Evolutionary conservation across 106 monocot species (phyloP), one percentile per base, ranked within the genome.

Genomic region (Allium cepa): DNA sequence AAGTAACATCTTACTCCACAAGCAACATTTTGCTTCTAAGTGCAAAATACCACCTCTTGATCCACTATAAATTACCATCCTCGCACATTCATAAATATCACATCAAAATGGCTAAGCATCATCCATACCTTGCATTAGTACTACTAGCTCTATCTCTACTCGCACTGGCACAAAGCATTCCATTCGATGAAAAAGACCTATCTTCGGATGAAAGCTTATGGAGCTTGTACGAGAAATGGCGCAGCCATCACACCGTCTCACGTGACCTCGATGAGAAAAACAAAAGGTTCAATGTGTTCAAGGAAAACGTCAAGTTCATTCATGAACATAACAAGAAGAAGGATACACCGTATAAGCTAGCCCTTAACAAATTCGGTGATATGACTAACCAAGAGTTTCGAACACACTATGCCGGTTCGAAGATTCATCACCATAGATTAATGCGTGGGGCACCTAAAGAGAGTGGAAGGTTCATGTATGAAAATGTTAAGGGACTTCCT

Each of bases 171-270:
- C 47, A 18, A 5, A 50, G 49, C 65, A 66, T 66, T 15, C 65
- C 65, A 8, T 66, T 66, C 50, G 27, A 49, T 50, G 49, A 66
- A 50, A 72, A 73, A 66, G 87, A 87, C 65, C 61, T 87, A 10
- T 71, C 26, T 27, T 69, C 83, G 10, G 80, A 87, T 50, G 78
- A 87, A 52, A 80, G 72, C 69, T 60, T 87, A 17, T 83, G 80
- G 79, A 55, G 67, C 69, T 57, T 83, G 26, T 87, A 78, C 48
- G 80, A 83, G 80, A 57, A 74, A 64, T 87, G 83, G 87, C 62
- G 77, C 66, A 72, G 59, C 56, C 78, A 81, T 72, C 80, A 87
- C 78, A 56, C 68, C 0, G 64, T 83, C 68, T 12, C 71, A 4
- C 26, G 83, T 7, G 78, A 80, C 73, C 74, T 73, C 72, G 72